Evolutionary conservation across 2,329 filamentous ascomycete genomes (phyloP), one percentile per base, ranked within the genome.

Genomic region (Trichoderma sp.): DNA sequence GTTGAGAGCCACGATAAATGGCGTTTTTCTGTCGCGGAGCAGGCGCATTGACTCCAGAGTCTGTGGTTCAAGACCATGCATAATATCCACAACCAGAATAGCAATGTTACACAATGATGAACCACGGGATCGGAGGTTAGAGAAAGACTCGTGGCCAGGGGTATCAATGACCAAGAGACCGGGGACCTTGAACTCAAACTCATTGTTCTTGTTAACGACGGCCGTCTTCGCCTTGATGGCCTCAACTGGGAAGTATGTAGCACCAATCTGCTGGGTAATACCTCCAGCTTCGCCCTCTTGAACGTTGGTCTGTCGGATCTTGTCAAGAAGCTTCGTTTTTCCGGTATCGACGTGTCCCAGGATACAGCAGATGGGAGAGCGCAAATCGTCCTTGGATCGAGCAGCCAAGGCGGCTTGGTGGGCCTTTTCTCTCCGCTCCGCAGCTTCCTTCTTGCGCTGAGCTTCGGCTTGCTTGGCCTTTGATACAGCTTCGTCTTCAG

Each of bases 111-210:
- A 99, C 69, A 99, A 92, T 16, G 94, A 98, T 51, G 96, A 98
- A 83, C 96, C 96, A 83, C 96, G 90, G 74, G 95, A 97, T 77
- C 96, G 92, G 73, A 99, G 83, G 83, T 99, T 99, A 72, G 95
- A 97, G 89, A 99, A 99, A 77, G 96, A 99, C 89, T 99, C 96
- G 94, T 99, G 96, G 84, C 96, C 96, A 76, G 96, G 96, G 0
- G 96, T 99, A 82, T 99, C 96, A 77, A 99, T 99, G 77, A 99
- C 90, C 73, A 99, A 84, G 67, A 99, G 88, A 87, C 96, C 96
- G 55, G 96, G 96, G 26, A 99, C 93, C 84, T 97, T 99, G 88
- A 97, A 96, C 71, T 97, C 92, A 79, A 99, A 97, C 68, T 86
- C 86, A 76, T 90, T 90, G 77, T 99, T 94, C 76, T 88, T 87